Evolutionary conservation across 1,284 basidiomycete genomes (phyloP).

Genomic region (Naganishia cerealis): DNA sequence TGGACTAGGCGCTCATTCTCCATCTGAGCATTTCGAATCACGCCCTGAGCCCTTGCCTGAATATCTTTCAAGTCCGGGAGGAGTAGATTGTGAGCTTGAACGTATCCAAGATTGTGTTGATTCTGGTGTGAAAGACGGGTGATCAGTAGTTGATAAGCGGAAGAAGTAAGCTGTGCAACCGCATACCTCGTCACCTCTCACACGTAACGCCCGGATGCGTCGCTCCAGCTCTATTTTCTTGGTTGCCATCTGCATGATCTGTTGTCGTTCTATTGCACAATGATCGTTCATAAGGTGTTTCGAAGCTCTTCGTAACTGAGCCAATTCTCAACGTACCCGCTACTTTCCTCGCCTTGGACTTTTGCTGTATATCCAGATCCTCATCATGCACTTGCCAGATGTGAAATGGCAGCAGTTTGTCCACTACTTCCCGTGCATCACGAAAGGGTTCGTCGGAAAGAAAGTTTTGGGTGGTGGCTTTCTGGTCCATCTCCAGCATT

Average conservation of each 20-base stretch:
- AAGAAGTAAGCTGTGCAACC: no score
- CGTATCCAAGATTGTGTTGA: conserved; percentile 18
- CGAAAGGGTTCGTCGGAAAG: conserved; percentile 22
- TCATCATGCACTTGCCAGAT: conserved; percentile 33
- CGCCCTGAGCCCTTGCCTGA: conserved; percentile 12
- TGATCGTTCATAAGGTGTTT: not conserved
- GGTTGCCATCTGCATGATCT: conserved; percentile 15
- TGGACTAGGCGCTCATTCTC: conserved; percentile 20
- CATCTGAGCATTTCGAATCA: conserved; percentile 14
- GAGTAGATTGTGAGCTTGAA: conserved; percentile 11
- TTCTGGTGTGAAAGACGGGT: not conserved
- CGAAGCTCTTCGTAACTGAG: not conserved
- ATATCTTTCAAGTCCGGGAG: conserved; percentile 15
- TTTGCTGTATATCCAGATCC: conserved; percentile 28
- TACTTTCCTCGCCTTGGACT: conserved; percentile 15
- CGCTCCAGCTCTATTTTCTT: conserved; percentile 25
- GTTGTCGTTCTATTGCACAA: conserved; percentile 11
- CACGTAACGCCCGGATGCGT: conserved; percentile 21
- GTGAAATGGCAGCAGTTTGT: conserved; percentile 32
- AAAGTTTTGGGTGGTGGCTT: conserved; percentile 17
- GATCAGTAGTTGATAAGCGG: not conserved
- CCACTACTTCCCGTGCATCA: conserved; percentile 28
- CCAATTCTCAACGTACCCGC: conserved; percentile 3
- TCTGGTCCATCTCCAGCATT: conserved; percentile 26
- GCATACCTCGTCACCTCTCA: conserved; percentile 28